Conservation (phyloP, 768 basidiomycete species). For the Steccherinum ochraceum region DNA sequence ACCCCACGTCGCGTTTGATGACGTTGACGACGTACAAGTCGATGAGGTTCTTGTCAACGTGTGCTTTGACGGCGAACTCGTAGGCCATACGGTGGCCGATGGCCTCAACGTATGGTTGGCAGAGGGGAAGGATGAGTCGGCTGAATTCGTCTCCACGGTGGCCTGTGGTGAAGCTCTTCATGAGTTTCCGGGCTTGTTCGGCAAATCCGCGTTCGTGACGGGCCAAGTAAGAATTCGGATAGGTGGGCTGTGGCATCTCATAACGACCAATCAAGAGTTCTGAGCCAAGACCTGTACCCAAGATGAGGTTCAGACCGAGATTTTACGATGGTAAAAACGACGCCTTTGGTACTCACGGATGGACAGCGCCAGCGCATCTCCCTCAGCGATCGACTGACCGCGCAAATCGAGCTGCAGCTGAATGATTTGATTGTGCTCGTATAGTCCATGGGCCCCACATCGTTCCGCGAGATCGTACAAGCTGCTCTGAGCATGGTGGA, state of each 20-base stretch:
- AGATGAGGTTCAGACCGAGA: not conserved
- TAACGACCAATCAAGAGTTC: slow-evolving; percentile 55
- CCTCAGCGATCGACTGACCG: slow-evolving; percentile 38
- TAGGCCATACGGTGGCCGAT: slow-evolving; percentile 29
- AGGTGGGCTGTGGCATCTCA: slow-evolving; percentile 36
- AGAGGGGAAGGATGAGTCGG: slow-evolving; percentile 26
- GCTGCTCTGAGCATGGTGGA: slow-evolving; percentile 47
- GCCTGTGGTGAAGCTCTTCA: slow-evolving; percentile 18
- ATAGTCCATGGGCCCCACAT: slow-evolving; percentile 61
- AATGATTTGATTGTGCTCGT: slow-evolving; percentile 54
- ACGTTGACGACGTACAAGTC: slow-evolving; percentile 21
- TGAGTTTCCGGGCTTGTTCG: slow-evolving; percentile 16
- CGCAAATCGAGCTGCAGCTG: slow-evolving; percentile 28
- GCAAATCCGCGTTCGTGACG: slow-evolving; percentile 36
- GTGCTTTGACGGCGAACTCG: slow-evolving; percentile 24
- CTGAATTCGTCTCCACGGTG: slow-evolving; percentile 50
- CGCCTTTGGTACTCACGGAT: slow-evolving; percentile 28
- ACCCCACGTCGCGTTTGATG: slow-evolving; percentile 23
- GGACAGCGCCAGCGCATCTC: slow-evolving; percentile 34
- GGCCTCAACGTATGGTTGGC: slow-evolving; percentile 17
- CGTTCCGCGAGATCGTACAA: slow-evolving; percentile 51
- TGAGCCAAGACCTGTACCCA: slow-evolving; percentile 50
- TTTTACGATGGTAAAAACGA: not conserved
- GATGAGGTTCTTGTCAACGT: slow-evolving; percentile 19
- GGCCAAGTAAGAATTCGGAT: slow-evolving; percentile 44